Evolutionary conservation across 148 eudicot species (phyloP), one percentile per base, ranked within the genome.

Genomic region (Euryodendron excelsum): DNA sequence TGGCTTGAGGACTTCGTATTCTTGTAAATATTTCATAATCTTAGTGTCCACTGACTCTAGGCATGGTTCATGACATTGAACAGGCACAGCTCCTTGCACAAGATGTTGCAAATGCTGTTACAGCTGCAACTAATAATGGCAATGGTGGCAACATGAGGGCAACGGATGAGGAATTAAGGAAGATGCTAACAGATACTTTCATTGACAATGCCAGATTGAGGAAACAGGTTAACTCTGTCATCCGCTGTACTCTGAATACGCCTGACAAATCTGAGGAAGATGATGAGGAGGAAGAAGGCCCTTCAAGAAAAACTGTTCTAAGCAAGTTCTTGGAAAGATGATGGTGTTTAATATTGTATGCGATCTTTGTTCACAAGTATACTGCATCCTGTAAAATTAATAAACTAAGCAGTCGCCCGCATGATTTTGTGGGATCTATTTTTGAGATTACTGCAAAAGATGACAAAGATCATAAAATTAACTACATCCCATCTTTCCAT

Each of bases 11-110:
- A n/a, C n/a, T n/a, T n/a, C n/a, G n/a, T n/a, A n/a, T n/a, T n/a
- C n/a, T n/a, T n/a, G n/a, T n/a, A n/a, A n/a, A n/a, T n/a, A n/a
- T n/a, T n/a, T n/a, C n/a, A n/a, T n/a, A n/a, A n/a, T n/a, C n/a
- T n/a, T n/a, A n/a, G n/a, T n/a, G n/a, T n/a, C n/a, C n/a, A n/a
- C n/a, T n/a, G n/a, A n/a, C n/a, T n/a, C n/a, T n/a, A n/a, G n/a
- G n/a, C n/a, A n/a, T n/a, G n/a, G n/a, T n/a, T n/a, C n/a, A n/a
- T n/a, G 36, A 34, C 44, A 69, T 74, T 73, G 55, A 69, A 82
- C 87, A 91, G 95, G 95, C 91, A 28, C 95, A 91, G 72, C 91
- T 89, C 71, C 89, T 91, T 65, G 87, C 89, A 36, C 86, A 89
- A 79, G 93, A 91, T 76, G 82, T 85, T 65, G 95, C 88, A 56